Evolutionary conservation across 108 stramenopile species (phyloP).

Genomic region (Nitzschia sp.): DNA sequence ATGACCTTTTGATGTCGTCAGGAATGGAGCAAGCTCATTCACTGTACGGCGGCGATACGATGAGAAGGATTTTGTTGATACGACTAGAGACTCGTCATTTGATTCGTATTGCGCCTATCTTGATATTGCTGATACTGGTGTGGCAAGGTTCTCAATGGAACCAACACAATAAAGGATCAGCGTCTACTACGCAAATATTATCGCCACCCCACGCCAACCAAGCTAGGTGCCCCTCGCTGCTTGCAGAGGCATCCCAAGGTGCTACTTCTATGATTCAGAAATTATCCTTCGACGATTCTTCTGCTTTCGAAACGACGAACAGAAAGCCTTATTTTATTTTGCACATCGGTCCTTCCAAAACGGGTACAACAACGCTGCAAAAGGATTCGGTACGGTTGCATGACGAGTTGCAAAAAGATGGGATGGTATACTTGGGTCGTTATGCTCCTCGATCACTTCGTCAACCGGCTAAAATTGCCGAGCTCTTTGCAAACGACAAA

Average conservation of each 20-base stretch:
- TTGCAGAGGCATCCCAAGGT: neutral
- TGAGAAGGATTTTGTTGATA: too few species aligned
- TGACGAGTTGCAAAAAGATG: neutral
- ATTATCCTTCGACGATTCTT: neutral
- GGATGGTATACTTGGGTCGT: conserved; percentile 12
- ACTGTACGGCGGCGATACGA: too few species aligned
- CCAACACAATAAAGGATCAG: too few species aligned
- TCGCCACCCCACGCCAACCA: neutral
- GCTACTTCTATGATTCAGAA: neutral
- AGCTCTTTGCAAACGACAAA: neutral
- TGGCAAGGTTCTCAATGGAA: too few species aligned
- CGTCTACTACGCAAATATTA: too few species aligned
- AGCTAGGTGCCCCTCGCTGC: neutral
- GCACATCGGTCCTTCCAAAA: conserved; percentile 39
- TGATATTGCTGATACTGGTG: too few species aligned
- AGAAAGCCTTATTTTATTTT: conserved; percentile 23
- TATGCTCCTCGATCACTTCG: conserved; percentile 1
- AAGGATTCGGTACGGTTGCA: conserved; percentile 1
- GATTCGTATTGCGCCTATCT: too few species aligned
- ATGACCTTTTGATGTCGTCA: too few species aligned
- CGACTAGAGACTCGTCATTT: too few species aligned
- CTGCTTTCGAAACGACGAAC: neutral
- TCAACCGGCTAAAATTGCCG: conserved; percentile 4
- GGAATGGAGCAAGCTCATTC: too few species aligned
- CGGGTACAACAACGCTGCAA: conserved; percentile 32